These are phyloP conservation scores for Trypanosoma caninum DNA, from an alignment of 208 protist genomes.

Conservation along the genomic window DNA sequence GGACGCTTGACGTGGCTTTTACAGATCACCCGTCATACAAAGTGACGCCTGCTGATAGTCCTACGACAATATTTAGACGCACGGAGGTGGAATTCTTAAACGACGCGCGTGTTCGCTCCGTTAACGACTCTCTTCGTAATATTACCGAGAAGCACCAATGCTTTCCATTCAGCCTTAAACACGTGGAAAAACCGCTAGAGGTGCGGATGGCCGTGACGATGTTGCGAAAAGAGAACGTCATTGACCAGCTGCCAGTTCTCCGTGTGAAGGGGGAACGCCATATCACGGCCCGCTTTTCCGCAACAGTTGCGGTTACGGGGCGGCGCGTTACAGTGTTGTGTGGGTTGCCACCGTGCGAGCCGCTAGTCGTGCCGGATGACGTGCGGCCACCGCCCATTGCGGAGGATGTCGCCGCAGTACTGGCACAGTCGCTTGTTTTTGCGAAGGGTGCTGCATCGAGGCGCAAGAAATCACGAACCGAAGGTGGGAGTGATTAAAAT, in stretches of 20 bases:
- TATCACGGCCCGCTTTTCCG: constrained; percentile 77
- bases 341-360: constrained; percentile 50
- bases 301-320: constrained; percentile 68
- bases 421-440: constrained; percentile 43
- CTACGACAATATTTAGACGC: constrained; percentile 63
- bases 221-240: constrained; percentile 51
- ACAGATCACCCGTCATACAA: constrained; percentile 49
- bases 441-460: constrained; percentile 20
- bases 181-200: constrained; percentile 54
- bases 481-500: constrained; percentile 24
- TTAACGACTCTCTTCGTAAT: constrained; percentile 51
- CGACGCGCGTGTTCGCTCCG: constrained; percentile 59
- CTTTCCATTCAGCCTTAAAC: constrained; percentile 81
- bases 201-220: constrained; percentile 64
- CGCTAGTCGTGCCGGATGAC: constrained; percentile 32
- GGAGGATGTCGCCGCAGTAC: constrained; percentile 36
- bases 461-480: constrained; percentile 23
- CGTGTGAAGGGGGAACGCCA: constrained; percentile 46
- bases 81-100: constrained; percentile 52
- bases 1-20: constrained; percentile 88
- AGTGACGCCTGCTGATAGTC: constrained; percentile 36
- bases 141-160: constrained; percentile 66
- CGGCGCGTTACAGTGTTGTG: constrained; percentile 75
- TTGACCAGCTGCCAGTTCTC: constrained; percentile 61
- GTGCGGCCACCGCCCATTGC: constrained; percentile 24